Conservation (phyloP, 2,329 filamentous ascomycete genomes). For the Zarea fungicola region DNA sequence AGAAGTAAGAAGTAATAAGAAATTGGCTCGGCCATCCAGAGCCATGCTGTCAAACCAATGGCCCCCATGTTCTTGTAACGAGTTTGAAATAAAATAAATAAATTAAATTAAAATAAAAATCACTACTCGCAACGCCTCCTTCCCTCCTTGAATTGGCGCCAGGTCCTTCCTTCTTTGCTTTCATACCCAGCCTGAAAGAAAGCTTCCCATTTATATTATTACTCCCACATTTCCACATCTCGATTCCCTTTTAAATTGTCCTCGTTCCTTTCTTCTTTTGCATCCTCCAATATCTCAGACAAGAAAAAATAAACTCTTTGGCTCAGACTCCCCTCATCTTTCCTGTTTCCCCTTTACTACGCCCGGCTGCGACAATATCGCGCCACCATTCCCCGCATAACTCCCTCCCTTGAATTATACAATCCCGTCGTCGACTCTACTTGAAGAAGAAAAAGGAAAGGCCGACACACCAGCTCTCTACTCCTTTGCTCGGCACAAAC, state of each 20-base stretch:
- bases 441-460: too few species aligned
- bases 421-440: too few species aligned
- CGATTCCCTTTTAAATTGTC: too few species aligned
- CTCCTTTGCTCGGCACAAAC: neutral
- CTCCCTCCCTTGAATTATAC: neutral
- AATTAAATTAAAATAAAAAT: neutral
- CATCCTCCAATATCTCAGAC: neutral
- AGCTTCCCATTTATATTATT: neutral
- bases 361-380: neutral
- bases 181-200: neutral
- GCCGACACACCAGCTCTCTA: neutral
- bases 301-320: neutral
- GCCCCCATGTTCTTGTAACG: too few species aligned
- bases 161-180: neutral
- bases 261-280: neutral
- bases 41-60: too few species aligned
- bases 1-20: neutral
- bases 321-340: neutral
- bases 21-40: too few species aligned
- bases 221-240: neutral
- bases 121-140: neutral
- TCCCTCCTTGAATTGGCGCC: constrained; percentile 3
- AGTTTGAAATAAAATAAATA: neutral
- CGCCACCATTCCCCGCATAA: neutral
- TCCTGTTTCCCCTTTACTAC: neutral